Percentiles rank a stretch among this genome's conserved stretches.
phyloP scores from a whole-genome alignment of 805 yeast genomes.

The Candida peoriensis region DNA sequence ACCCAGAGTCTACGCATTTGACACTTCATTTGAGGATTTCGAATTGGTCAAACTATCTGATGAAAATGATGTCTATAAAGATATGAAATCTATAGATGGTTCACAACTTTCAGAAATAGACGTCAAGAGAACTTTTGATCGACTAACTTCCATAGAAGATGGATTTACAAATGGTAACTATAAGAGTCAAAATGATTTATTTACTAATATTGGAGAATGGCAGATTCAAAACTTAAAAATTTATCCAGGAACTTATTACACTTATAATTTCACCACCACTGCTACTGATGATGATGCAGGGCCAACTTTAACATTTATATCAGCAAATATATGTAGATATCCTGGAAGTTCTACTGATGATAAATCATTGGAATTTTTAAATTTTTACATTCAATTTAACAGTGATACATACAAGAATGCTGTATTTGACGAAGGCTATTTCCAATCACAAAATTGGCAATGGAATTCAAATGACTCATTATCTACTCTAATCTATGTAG shows the following conservation, averaged over 20 bases:
- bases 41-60: too few relatives aligned
- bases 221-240: conserved; percentile 11
- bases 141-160: too few relatives aligned
- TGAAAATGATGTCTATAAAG: too few relatives aligned
- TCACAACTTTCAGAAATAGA: background rate
- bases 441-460: conserved; percentile 5
- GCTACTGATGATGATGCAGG: background rate
- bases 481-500: background rate
- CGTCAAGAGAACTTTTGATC: too few relatives aligned
- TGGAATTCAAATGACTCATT: background rate
- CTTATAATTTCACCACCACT: conserved; percentile 15
- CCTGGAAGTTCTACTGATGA: conserved; percentile 1
- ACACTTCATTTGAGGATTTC: too few relatives aligned
- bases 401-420: background rate
- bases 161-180: too few relatives aligned
- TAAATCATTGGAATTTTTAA: background rate
- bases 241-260: conserved; percentile 14
- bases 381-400: background rate
- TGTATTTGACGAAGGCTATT: conserved; percentile 11
- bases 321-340: conserved; percentile 10
- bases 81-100: background rate
- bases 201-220: conserved; percentile 13
- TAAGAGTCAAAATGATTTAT: too few relatives aligned
- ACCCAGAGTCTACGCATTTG: too few relatives aligned
- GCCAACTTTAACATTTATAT: conserved; percentile 4